A percentile compares a stretch with the other conserved stretches of the same genome.
Conservation (phyloP, 495 filamentous ascomycete species). For the Penicillium desertorum region DNA sequence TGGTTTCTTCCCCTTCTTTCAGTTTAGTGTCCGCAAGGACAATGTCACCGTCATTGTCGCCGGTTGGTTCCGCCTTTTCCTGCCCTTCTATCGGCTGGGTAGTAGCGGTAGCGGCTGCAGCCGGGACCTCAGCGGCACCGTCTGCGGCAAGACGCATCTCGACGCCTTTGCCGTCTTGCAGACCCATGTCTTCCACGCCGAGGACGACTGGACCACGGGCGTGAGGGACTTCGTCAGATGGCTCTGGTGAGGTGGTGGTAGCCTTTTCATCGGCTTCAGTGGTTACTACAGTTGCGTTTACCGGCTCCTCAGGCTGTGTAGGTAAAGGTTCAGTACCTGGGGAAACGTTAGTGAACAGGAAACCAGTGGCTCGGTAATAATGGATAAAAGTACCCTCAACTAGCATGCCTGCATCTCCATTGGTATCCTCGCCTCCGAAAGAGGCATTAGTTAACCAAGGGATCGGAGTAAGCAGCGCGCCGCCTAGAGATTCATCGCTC, state of each 20-base stretch:
- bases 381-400: conserved; percentile 43
- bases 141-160: conserved; percentile 38
- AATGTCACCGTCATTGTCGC: conserved; percentile 46
- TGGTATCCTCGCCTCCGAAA: conserved; percentile 28
- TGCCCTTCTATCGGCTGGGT: conserved; percentile 13
- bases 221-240: conserved; percentile 64
- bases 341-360: conserved; percentile 12
- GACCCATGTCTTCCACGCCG: conserved; percentile 82
- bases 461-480: conserved; percentile 90
- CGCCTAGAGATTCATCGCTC: conserved; percentile 85
- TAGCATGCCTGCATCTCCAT: conserved; percentile 21
- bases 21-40: conserved; percentile 36
- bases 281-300: conserved; percentile 13
- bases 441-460: conserved; percentile 68
- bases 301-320: conserved; percentile 20
- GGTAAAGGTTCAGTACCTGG: conserved; percentile 16
- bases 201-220: conserved; percentile 79
- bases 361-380: conserved; percentile 38
- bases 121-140: conserved; percentile 15
- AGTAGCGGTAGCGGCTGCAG: conserved; percentile 16
- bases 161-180: conserved; percentile 60
- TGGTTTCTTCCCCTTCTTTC: conserved; percentile 16
- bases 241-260: conserved; percentile 28
- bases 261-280: conserved; percentile 34
- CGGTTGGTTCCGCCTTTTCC: conserved; percentile 14